Percentiles rank a stretch among this genome's conserved stretches.
Evolutionary conservation across 2,329 filamentous ascomycete genomes (phyloP).

Genomic region (Coniochaeta sp.): DNA sequence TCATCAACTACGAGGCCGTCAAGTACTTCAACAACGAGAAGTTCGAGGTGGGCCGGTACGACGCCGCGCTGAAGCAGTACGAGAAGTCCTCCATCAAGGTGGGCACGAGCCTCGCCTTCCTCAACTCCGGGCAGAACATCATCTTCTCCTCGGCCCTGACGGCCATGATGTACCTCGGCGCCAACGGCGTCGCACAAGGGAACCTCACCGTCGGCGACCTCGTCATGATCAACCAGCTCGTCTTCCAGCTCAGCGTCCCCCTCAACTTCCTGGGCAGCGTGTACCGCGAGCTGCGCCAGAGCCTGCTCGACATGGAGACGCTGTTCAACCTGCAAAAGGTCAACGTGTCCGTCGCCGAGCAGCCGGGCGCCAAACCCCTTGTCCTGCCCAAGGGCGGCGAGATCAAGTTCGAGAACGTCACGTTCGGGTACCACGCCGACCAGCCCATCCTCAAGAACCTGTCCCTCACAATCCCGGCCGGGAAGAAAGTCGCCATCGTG

Average conservation of each 20-base stretch:
- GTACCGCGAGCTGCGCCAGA: conserved; percentile 91
- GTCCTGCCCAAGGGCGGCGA: conserved; percentile 70
- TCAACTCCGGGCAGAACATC: conserved; percentile 93
- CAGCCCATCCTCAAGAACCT: conserved; percentile 82
- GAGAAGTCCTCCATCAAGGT: conserved; percentile 96
- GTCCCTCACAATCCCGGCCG: conserved; percentile 82
- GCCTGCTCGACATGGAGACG: conserved; percentile 95
- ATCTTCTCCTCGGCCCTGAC: conserved; percentile 94
- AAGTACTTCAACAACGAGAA: conserved; percentile 99
- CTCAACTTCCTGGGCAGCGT: conserved; percentile 98
- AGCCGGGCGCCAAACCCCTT: conserved; percentile 65
- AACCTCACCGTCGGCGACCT: conserved; percentile 86
- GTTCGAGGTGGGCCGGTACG: conserved; percentile 86
- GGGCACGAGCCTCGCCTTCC: conserved; percentile 81
- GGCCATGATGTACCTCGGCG: conserved; percentile 96
- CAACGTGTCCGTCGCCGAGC: conserved; percentile 78
- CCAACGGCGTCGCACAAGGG: conserved; percentile 77
- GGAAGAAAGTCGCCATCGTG: conserved; percentile 92
- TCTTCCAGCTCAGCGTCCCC: conserved; percentile 94
- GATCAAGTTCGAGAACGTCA: conserved; percentile 91
- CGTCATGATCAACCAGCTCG: conserved; percentile 97
- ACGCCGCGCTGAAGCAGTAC: conserved; percentile 77
- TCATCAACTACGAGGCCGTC: conserved; percentile 98
- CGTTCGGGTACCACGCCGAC: conserved; percentile 84
- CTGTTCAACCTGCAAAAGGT: conserved; percentile 97